phyloP scores from a whole-genome alignment of 768 basidiomycete species.

The Mycena rebaudengoi region DNA sequence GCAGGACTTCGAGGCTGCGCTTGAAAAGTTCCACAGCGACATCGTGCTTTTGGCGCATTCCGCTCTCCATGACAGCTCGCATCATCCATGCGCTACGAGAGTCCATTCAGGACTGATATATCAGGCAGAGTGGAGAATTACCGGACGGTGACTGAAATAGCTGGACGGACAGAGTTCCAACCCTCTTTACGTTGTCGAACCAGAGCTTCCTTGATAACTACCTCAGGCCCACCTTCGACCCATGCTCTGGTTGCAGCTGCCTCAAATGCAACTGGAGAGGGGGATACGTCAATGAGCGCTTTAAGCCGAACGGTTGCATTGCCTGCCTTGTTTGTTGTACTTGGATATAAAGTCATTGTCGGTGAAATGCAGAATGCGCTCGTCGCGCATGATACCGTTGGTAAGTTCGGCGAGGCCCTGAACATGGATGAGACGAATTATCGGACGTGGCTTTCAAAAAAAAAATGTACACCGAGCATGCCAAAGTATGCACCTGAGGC shows the following conservation, averaged over 20 bases:
- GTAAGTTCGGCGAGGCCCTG: slow-evolving; percentile 21
- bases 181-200: slow-evolving; percentile 22
- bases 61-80: slow-evolving; percentile 5
- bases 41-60: background rate
- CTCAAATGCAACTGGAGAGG: slow-evolving; percentile 20
- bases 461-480: slow-evolving; percentile 14
- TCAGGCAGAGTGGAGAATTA: slow-evolving; percentile 4
- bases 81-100: slow-evolving; percentile 29
- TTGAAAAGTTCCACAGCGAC: slow-evolving; percentile 18
- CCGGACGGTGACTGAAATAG: slow-evolving; percentile 28
- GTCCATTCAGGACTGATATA: too few relatives aligned
- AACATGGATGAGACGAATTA: background rate
- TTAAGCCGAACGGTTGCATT: background rate
- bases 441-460: background rate
- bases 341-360: slow-evolving; percentile 10
- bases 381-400: slow-evolving; percentile 28
- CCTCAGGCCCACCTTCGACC: slow-evolving; percentile 12
- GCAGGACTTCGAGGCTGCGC: slow-evolving; percentile 16
- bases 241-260: background rate
- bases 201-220: slow-evolving; percentile 24
- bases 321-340: slow-evolving; percentile 27
- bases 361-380: slow-evolving; percentile 25
- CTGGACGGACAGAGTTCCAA: slow-evolving; percentile 25
- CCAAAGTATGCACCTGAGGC: too few relatives aligned
- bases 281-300: background rate